These are phyloP conservation scores for Cytospora schulzeri DNA, from an alignment of 2,329 filamentous ascomycete species.

Conservation along the genomic window DNA sequence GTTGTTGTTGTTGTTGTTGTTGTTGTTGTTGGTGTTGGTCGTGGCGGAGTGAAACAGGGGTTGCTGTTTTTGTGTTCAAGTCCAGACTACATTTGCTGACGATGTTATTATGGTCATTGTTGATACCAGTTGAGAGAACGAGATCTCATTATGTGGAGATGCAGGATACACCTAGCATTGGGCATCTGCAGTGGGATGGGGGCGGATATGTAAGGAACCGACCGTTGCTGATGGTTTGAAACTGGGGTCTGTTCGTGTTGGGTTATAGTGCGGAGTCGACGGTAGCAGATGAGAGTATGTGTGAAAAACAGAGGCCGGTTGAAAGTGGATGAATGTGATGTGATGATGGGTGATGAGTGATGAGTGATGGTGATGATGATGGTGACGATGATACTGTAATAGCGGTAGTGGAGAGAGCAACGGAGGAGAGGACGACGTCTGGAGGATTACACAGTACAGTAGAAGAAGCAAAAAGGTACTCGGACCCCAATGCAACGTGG, in stretches of 20 bases:
- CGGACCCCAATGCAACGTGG: neutral
- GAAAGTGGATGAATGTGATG: too few species aligned
- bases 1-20: too few species aligned
- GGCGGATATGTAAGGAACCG: slow-evolving; percentile 8
- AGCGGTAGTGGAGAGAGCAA: neutral
- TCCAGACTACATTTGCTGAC: too few species aligned
- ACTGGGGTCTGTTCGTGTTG: neutral
- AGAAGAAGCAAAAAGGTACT: neutral
- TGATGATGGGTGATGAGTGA: too few species aligned
- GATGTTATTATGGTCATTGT: too few species aligned
- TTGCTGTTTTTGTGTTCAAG: too few species aligned
- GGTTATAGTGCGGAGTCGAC: too few species aligned
- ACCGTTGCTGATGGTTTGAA: neutral
- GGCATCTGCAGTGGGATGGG: neutral
- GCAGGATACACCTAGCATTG: neutral
- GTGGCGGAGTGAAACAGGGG: neutral
- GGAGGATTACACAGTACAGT: too few species aligned
- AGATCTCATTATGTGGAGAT: neutral
- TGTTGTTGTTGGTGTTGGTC: neutral
- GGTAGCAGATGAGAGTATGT: too few species aligned
- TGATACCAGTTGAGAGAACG: too few species aligned
- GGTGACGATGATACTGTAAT: neutral
- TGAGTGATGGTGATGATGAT: too few species aligned
- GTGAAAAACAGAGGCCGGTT: too few species aligned
- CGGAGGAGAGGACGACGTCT: neutral